phyloP scores from a whole-genome alignment of 1,284 basidiomycete species.

The Sporisorium exsertum region DNA sequence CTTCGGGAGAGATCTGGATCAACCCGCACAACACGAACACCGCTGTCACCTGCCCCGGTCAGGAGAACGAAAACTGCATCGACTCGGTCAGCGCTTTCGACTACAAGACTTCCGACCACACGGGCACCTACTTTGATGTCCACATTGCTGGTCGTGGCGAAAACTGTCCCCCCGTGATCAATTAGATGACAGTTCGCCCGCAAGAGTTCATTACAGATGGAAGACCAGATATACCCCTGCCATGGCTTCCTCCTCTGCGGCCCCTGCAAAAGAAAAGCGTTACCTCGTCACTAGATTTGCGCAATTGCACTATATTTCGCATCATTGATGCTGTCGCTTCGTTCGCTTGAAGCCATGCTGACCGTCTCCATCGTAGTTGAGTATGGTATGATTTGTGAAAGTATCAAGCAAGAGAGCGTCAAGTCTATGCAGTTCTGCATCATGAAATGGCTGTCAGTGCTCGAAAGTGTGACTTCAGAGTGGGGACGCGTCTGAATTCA shows the following conservation, averaged over 20 bases:
- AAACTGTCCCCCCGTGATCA: slow-evolving; percentile 51
- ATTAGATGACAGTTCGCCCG: neutral
- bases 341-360: neutral
- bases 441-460: neutral
- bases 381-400: neutral
- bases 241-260: slow-evolving; percentile 20
- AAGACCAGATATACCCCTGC: neutral
- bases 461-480: slow-evolving; percentile 7
- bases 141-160: slow-evolving; percentile 52
- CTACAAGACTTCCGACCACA: slow-evolving; percentile 52
- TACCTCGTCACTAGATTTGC: no score
- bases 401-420: no score
- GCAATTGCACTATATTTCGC: neutral
- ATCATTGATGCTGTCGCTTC: neutral
- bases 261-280: neutral
- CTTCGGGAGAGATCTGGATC: slow-evolving; percentile 59
- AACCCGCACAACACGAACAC: slow-evolving; percentile 50
- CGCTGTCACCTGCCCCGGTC: slow-evolving; percentile 58
- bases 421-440: neutral
- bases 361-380: neutral
- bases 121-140: slow-evolving; percentile 61
- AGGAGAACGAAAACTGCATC: slow-evolving; percentile 62
- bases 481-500: slow-evolving; percentile 7
- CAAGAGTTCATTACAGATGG: neutral
- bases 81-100: slow-evolving; percentile 34